Evolutionary conservation across 2,329 filamentous ascomycete species (phyloP), one percentile per base, ranked within the genome.

Genomic region (Neonectria coccinea): DNA sequence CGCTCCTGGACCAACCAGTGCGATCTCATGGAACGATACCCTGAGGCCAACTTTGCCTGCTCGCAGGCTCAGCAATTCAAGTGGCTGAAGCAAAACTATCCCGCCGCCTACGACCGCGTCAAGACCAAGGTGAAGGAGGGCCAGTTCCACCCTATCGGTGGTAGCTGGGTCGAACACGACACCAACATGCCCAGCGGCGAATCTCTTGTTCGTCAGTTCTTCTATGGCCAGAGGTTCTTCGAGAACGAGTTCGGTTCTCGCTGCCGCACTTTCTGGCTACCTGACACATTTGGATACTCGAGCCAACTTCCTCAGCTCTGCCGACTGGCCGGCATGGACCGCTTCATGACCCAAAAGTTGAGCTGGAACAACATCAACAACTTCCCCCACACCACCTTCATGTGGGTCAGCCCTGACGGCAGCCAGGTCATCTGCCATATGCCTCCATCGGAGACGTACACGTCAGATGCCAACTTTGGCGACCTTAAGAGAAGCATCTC

Each of bases 281-380:
- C 96, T 1, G 96, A 99, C 78, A 99, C 96, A 0, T 99, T 99
- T 81, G 96, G 96, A 14, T 99, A 99, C 81, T 97, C 94, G 0
- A 92, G 91, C 54, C 96, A 99, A 79, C 86, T 99, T 45, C 96
- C 96, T 12, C 96, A 99, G 76, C 84, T 99, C 45, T 98, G 94
- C 77, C 91, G 95, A 4, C 83, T 97, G 29, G 92, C 96, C n/a
- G 95, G 94, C 20, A 98, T 99, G 96, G 92, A 88, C 62, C 89
- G 95, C 36, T 99, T 99, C 84, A 91, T 99, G 75, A 99, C 96
- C 0, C 96, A 99, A 79, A 99, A 99, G 82, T 85, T 99, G 64
- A 98, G 95, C 83, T 99, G 96, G 96, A 98, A 98, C 83, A 98
- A 98, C 78, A 98, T 98, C 86, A 98, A 98, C 82, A 97, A 92